A percentile compares a stretch with the other conserved stretches of the same genome.
Evolutionary conservation across 192 early-diverging fungal genomes (phyloP).

Genomic region (Gryganskiella cystojenkinii): DNA sequence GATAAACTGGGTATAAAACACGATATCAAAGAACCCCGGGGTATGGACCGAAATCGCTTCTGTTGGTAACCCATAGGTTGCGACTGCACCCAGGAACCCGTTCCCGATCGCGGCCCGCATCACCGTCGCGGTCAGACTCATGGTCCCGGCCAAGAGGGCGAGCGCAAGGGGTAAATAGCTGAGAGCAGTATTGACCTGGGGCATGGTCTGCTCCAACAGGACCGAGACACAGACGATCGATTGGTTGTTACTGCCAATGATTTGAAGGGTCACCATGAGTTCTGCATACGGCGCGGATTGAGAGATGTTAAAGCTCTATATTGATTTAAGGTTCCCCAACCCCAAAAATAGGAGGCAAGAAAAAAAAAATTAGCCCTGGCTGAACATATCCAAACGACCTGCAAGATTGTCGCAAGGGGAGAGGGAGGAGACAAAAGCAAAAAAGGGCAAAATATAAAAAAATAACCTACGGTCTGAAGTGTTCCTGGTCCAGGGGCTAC

Average conservation of each 20-base stretch:
- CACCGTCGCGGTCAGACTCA: conserved; percentile 26
- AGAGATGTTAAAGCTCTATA: conserved; percentile 37
- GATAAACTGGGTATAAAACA: conserved; percentile 63
- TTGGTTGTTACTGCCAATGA: conserved; percentile 37
- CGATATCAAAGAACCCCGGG: conserved; percentile 62
- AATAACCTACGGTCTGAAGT: conserved; percentile 37
- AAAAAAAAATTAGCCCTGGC: too few species aligned
- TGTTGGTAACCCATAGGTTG: conserved; percentile 35
- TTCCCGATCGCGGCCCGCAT: conserved; percentile 45
- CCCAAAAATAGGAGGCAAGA: too few species aligned
- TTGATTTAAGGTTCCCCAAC: background rate
- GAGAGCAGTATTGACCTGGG: conserved; percentile 18
- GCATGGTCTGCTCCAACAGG: conserved; percentile 33
- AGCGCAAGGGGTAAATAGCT: conserved; percentile 42
- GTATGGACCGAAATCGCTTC: conserved; percentile 55
- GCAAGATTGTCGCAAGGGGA: too few species aligned
- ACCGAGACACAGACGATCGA: conserved; percentile 46
- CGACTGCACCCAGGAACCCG: conserved; percentile 36
- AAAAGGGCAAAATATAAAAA: too few species aligned
- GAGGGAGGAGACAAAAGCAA: too few species aligned
- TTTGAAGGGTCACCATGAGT: conserved; percentile 33
- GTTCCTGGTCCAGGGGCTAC: conserved; percentile 24
- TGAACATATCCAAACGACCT: too few species aligned
- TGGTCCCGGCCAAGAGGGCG: conserved; percentile 21
- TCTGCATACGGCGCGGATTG: conserved; percentile 46